Percentiles rank a stretch among this genome's conserved stretches.
These are phyloP conservation scores for Elongisporangium undulatum DNA, from an alignment of 352 stramenopile species.

Conservation along the genomic window DNA sequence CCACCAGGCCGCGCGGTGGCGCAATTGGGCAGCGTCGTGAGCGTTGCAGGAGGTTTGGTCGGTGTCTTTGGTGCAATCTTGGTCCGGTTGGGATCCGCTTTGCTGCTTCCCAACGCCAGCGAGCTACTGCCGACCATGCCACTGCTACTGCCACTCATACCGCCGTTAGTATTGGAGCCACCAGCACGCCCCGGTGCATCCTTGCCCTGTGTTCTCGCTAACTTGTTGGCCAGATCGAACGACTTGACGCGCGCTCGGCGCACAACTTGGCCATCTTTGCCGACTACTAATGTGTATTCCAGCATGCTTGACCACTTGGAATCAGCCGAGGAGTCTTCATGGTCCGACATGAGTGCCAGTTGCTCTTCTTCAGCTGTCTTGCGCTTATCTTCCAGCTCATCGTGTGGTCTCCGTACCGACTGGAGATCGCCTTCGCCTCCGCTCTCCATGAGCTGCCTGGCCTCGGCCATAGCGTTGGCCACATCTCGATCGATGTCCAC, in stretches of 20 bases:
- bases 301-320: conserved; percentile 86
- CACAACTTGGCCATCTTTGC: conserved; percentile 81
- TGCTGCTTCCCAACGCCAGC: conserved; percentile 21
- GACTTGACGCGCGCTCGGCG: conserved; percentile 77
- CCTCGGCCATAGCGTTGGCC: conserved; percentile 38
- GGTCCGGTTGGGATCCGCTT: conserved; percentile 30
- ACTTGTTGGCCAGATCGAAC: conserved; percentile 74
- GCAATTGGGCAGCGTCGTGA: conserved; percentile 70
- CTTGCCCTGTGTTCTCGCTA: conserved; percentile 46
- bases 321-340: conserved; percentile 74
- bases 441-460: conserved; percentile 35
- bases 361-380: conserved; percentile 57
- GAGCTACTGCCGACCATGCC: conserved; percentile 8
- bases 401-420: conserved; percentile 30
- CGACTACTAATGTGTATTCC: conserved; percentile 80
- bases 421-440: conserved; percentile 21
- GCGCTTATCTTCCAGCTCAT: conserved; percentile 61
- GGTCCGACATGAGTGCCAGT: conserved; percentile 52
- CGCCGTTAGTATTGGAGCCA: conserved; percentile 3
- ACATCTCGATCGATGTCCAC: conserved; percentile 71
- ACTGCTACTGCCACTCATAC: conserved; percentile 9
- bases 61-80: conserved; percentile 40
- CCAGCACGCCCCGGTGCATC: conserved; percentile 32
- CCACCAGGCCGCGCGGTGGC: conserved; percentile 27
- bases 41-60: conserved; percentile 38